phyloP scores from a whole-genome alignment of 1,284 basidiomycete genomes.

The Pseudomicrostroma phylloplanum region DNA sequence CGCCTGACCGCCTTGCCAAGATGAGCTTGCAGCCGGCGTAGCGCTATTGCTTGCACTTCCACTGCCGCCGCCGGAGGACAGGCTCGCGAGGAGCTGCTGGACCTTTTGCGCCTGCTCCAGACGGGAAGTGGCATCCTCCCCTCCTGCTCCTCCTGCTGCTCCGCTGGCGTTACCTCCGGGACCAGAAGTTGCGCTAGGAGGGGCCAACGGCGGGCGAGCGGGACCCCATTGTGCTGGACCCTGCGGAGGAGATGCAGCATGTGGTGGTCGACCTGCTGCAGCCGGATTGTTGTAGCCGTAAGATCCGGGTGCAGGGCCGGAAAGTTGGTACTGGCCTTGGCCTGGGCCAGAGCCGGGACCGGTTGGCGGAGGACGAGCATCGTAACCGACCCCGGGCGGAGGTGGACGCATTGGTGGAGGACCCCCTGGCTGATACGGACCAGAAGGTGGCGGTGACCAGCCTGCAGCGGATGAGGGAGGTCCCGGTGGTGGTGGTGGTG shows the following conservation, averaged over 20 bases:
- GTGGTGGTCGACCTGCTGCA: too few relatives aligned
- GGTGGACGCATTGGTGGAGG: constrained; percentile 9
- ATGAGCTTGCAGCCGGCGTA: too few relatives aligned
- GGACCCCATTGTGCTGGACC: too few relatives aligned
- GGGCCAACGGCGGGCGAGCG: constrained; percentile 3
- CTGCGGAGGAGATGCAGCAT: too few relatives aligned
- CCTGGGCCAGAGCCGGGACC: too few relatives aligned
- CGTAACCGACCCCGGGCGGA: constrained; percentile 20
- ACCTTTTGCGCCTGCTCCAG: constrained; percentile 50
- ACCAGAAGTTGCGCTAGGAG: constrained; percentile 18
- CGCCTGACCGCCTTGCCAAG: too few relatives aligned
- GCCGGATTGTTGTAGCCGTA: too few relatives aligned
- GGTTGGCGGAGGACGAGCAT: too few relatives aligned
- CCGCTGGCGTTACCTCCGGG: neutral
- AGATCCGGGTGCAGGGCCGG: too few relatives aligned
- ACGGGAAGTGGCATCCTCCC: constrained; percentile 17
- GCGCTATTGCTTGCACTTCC: too few relatives aligned
- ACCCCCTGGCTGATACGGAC: neutral
- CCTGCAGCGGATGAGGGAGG: constrained; percentile 21
- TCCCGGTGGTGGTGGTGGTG: neutral
- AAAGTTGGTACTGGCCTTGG: too few relatives aligned
- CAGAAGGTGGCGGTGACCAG: neutral
- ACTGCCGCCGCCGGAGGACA: constrained; percentile 13
- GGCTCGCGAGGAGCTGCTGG: constrained; percentile 44
- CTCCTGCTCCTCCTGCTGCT: constrained; percentile 6